Percentiles rank a stretch among this genome's conserved stretches.
These are phyloP conservation scores for Globisporangium viniferum DNA, from an alignment of 352 stramenopile genomes.

Conservation along the genomic window DNA sequence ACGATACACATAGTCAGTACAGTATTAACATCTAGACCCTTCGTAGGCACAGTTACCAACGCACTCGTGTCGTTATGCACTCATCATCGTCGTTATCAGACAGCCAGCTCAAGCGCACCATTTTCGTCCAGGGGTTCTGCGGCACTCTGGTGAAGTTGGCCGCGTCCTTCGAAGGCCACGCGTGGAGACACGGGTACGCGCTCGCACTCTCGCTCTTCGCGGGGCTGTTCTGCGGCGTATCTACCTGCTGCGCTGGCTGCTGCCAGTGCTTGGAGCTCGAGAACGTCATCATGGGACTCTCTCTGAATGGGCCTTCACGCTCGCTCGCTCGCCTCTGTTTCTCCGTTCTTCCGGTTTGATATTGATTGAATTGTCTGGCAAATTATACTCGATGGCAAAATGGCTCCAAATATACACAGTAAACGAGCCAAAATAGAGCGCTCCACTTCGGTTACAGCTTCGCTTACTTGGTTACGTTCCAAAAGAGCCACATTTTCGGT, in stretches of 20 bases:
- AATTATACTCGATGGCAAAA: background rate
- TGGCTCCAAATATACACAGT: background rate
- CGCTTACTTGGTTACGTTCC: background rate
- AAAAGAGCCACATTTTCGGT: background rate
- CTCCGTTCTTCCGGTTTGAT: background rate
- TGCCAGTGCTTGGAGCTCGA: slow-evolving; percentile 18
- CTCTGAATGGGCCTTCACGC: background rate
- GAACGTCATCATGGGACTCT: slow-evolving; percentile 21
- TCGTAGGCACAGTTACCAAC: background rate
- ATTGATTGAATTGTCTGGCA: background rate
- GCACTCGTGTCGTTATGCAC: background rate
- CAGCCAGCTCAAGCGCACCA: slow-evolving; percentile 22
- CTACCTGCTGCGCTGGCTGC: background rate
- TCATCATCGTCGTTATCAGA: background rate
- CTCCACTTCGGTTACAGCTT: background rate
- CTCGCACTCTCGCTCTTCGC: background rate
- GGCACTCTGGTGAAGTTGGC: slow-evolving; percentile 34
- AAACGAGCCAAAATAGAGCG: background rate
- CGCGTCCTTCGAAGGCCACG: slow-evolving; percentile 42
- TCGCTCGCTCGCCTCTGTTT: background rate
- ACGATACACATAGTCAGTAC: background rate
- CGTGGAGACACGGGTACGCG: slow-evolving; percentile 3
- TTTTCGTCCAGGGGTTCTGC: slow-evolving; percentile 31
- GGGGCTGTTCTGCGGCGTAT: slow-evolving; percentile 14
- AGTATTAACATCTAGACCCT: background rate